A percentile compares a stretch with the other conserved stretches of the same genome.
Evolutionary conservation across 1,139 yeast species (phyloP).

Genomic region (Pneumocystis jirovecii): DNA sequence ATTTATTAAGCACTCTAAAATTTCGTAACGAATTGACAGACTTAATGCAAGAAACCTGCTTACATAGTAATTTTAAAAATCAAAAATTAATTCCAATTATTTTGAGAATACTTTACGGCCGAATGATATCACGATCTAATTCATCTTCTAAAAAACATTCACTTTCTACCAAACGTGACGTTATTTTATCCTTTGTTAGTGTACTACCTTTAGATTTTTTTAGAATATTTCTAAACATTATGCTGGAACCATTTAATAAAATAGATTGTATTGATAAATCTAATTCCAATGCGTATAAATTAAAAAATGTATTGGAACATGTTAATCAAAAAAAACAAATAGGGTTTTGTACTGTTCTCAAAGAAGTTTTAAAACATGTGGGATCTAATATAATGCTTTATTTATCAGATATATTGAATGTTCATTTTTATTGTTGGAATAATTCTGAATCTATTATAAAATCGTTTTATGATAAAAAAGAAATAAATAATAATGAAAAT

Average conservation of each 20-base stretch:
- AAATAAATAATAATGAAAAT: slow-evolving; percentile 4
- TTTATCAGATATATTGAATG: slow-evolving; percentile 40
- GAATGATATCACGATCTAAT: slow-evolving; percentile 30
- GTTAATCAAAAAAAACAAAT: slow-evolving; percentile 38
- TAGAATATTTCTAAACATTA: slow-evolving; percentile 44
- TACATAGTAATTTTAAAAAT: slow-evolving; percentile 48
- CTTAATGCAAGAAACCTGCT: slow-evolving; percentile 39
- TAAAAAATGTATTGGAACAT: background rate
- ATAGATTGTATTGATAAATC: slow-evolving; percentile 26
- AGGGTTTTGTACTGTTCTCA: slow-evolving; percentile 59
- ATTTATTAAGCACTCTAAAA: slow-evolving; percentile 64
- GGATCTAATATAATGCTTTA: slow-evolving; percentile 44
- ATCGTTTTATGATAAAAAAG: slow-evolving; percentile 3
- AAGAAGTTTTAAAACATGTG: slow-evolving; percentile 46
- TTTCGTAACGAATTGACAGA: slow-evolving; percentile 73
- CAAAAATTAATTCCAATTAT: slow-evolving; percentile 52
- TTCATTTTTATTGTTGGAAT: slow-evolving; percentile 44
- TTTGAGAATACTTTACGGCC: slow-evolving; percentile 68
- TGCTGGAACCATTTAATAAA: slow-evolving; percentile 38
- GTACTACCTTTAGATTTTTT: slow-evolving; percentile 43
- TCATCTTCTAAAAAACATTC: slow-evolving; percentile 36
- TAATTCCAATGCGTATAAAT: background rate
- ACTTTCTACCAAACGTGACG: slow-evolving; percentile 57
- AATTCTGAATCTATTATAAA: slow-evolving; percentile 35
- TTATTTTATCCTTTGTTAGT: slow-evolving; percentile 59